Base-by-base conservation (phyloP, 164 flowering plant species). In the Vitis labrusca region DNA sequence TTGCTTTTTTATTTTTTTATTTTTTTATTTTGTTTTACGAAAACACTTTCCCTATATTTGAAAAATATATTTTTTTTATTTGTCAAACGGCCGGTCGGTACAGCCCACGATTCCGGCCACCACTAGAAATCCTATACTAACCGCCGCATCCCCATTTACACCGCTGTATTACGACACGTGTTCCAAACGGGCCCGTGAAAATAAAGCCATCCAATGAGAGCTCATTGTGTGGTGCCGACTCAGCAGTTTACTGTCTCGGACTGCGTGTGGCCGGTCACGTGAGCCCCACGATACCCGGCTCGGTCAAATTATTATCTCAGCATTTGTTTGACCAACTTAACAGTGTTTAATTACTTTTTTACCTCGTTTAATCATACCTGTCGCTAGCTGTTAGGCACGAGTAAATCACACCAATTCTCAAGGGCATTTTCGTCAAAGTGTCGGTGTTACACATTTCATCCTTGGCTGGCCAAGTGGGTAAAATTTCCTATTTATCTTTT, bases 261-360 rank as follows among this genome's bases (percentile, higher is more conserved):
- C 29, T 52, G 5, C 72, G 78, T 61, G 78, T 47, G 9, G 54
- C 62, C 14, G 55, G 75, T 75, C 86, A 84, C 83, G 85, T 80
- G 86, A 78, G 79, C 30, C 77, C 80, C 78, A 77, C 63, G 74
- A 71, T 75, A 56, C 78, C 74, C 82, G 78, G 77, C 69, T 74
- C 71, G 72, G 85, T 84, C 84, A 84, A 75, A 64, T 65, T 69
- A 17, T 76, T 67, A 73, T 71, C 10, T 59, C 54, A 17, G 13
- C 53, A 67, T n/a, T 53, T 5, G 51, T 71, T 74, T 74, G 72
- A 73, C 69, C 58, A 62, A 2, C 27, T 57, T 14, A 52, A 51
- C 16, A 50, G 8, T 8, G 52, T 64, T 12, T 68, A 61, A 59
- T 59, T 54, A 47, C 63, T 11, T 10, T 32, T 30, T 57, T 23